Evolutionary conservation across 768 basidiomycete genomes (phyloP).

Genomic region (Trametes villosa): DNA sequence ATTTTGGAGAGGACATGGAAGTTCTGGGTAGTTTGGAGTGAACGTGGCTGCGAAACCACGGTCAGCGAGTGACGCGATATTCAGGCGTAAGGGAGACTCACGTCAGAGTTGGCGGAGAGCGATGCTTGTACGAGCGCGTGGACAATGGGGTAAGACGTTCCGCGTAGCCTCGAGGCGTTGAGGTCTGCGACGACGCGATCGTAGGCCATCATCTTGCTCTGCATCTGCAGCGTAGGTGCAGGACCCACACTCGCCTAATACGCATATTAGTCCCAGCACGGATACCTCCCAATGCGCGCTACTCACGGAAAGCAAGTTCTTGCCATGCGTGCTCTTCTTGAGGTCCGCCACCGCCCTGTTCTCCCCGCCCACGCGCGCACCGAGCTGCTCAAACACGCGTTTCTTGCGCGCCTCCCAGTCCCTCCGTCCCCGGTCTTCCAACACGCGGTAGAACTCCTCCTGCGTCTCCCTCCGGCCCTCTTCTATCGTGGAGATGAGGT

Average conservation of each 20-base stretch:
- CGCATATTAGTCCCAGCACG: background rate
- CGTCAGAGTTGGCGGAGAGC: constrained; percentile 59
- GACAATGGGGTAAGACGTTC: constrained; percentile 75
- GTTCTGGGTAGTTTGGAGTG: constrained; percentile 66
- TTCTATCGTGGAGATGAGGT: constrained; percentile 92
- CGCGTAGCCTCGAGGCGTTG: constrained; percentile 73
- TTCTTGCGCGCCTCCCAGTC: constrained; percentile 94
- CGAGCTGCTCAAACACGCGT: constrained; percentile 87
- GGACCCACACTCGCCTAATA: constrained; percentile 51
- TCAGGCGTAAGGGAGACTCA: constrained; percentile 37
- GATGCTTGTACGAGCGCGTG: constrained; percentile 75
- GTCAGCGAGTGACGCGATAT: background rate
- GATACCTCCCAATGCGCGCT: background rate
- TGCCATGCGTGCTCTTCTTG: constrained; percentile 65
- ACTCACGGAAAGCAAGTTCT: constrained; percentile 57
- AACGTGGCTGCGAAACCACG: constrained; percentile 40
- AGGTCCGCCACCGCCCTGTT: constrained; percentile 59
- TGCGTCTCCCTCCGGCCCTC: constrained; percentile 86
- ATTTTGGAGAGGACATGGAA: constrained; percentile 79
- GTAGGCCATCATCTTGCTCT: constrained; percentile 96
- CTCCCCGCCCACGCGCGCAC: constrained; percentile 63
- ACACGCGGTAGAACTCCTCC: constrained; percentile 78
- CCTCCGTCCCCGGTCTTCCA: constrained; percentile 73
- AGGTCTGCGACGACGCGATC: constrained; percentile 80
- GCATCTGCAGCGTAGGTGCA: constrained; percentile 75